These are phyloP conservation scores for Westerdykella sp. DNA, from an alignment of 2,329 filamentous ascomycete genomes.

Conservation along the genomic window DNA sequence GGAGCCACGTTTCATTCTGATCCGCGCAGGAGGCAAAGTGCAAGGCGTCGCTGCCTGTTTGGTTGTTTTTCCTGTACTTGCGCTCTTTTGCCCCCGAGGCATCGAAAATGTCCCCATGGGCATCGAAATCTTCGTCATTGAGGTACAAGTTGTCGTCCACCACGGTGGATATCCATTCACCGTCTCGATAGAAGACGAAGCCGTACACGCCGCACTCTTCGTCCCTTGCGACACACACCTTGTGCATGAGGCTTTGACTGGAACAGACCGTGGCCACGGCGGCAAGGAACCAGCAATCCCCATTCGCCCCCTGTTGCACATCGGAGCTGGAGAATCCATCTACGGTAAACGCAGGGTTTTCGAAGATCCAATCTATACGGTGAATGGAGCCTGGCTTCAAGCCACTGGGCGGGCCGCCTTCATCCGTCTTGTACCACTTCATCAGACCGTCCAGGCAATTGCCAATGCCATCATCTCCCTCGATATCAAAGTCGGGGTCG, in stretches of 20 bases:
- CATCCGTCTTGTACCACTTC: constrained; percentile 35
- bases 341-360: constrained; percentile 67
- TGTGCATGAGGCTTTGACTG: constrained; percentile 63
- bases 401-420: constrained; percentile 6
- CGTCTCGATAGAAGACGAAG: constrained; percentile 68
- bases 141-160: constrained; percentile 87
- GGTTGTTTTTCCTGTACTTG: constrained; percentile 59
- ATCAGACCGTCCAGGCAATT: constrained; percentile 29
- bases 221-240: constrained; percentile 65
- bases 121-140: constrained; percentile 70
- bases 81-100: constrained; percentile 51
- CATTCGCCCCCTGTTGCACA: constrained; percentile 68
- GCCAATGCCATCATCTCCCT: constrained; percentile 56
- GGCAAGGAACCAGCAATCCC: constrained; percentile 83
- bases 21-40: constrained; percentile 71
- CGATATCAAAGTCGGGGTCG: constrained; percentile 76
- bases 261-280: constrained; percentile 71
- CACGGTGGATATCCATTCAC: constrained; percentile 75
- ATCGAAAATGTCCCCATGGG: constrained; percentile 62
- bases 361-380: constrained; percentile 63
- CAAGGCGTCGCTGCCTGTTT: constrained; percentile 68
- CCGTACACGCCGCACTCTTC: constrained; percentile 74
- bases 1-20: constrained; percentile 75
- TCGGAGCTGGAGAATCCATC: constrained; percentile 71
- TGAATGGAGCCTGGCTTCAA: constrained; percentile 22